Evolutionary conservation across 257 asterid species (phyloP).

Genomic region (Orobanche coerulescens): DNA sequence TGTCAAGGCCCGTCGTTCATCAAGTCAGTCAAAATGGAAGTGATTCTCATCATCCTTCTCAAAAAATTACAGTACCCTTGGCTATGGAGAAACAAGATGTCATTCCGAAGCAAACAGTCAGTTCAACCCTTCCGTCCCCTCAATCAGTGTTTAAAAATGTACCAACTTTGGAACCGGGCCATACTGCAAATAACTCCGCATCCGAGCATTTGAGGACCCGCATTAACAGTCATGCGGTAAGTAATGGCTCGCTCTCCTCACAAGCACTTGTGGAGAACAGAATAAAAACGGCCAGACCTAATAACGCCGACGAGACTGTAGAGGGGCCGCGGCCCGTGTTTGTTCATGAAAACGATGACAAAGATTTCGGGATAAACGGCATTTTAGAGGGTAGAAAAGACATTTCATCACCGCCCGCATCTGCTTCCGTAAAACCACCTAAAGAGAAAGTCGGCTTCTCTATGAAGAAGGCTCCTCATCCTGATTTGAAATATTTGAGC

Average conservation of each 20-base stretch:
- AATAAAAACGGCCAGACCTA: conserved; percentile 18
- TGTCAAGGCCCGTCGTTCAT: conserved; percentile 25
- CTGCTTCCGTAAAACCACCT: conserved; percentile 13
- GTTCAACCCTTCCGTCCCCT: conserved; percentile 24
- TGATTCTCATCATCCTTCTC: conserved; percentile 23
- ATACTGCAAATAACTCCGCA: conserved; percentile 14
- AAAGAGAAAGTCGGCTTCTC: conserved; percentile 21
- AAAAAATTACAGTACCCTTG: conserved; percentile 12
- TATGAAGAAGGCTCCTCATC: conserved; percentile 42
- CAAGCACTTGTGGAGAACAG: conserved; percentile 15
- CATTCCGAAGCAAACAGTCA: conserved; percentile 18
- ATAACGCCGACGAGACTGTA: background rate
- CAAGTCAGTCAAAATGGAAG: conserved; percentile 31
- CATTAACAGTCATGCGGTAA: conserved; percentile 9
- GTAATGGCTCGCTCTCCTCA: conserved; percentile 23
- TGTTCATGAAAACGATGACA: conserved; percentile 19
- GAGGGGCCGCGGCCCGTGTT: background rate
- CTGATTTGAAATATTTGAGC: conserved; percentile 38
- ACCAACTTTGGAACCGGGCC: background rate
- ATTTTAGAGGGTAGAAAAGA: conserved; percentile 17
- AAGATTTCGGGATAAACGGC: conserved; percentile 27
- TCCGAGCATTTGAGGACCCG: conserved; percentile 21
- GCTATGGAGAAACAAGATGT: conserved; percentile 18
- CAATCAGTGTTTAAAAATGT: conserved; percentile 21
- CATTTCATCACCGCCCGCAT: conserved; percentile 16